Base-by-base conservation (phyloP, 345 rosid species). In the Hypericum perforatum region DNA sequence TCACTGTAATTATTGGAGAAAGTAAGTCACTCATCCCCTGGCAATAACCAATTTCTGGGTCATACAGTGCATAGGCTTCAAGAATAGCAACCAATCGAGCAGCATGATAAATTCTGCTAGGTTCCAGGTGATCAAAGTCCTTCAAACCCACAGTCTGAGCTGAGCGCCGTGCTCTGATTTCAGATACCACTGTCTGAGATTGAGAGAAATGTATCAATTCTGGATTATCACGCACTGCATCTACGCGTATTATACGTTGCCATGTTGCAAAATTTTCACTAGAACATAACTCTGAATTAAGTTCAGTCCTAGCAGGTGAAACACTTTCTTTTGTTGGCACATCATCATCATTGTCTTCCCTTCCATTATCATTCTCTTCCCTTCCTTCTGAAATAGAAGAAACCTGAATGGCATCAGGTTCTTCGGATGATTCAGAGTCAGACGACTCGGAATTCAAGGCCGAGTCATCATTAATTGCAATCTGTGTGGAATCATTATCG, bases 11-110 rank as follows among this genome's bases (percentile, higher is more conserved):
- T 68, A 94, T 80, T 13, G 99, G 99, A 58, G 97, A 82, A 46
- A 94, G 97, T 40, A 94, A 76, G 65, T 89, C 97, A 38, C 97
- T 89, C 99, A 94, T 94, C 49, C 99, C 99, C 72, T 94, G 99
- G 73, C 99, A 94, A 58, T 94, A 94, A 36, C 99, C 99, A 49
- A 84, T 89, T 63, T 92, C 95, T 37, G 91, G 79, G 73, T 92
- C 97, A 50, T 85, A 75, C 16, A 89, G 64, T 2, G 95, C 85
- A 55, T 94, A 94, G 38, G 99, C 97, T 76, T 94, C 99, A 7
- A 94, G 95, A 64, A 94, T 75, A 56, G 97, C 80, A 51, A 86
- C 97, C 42, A 94, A 68, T 38, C 99, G 68, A 11, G 99, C 87
- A n/a, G 99, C 95, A 60, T 89, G 99, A 68, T 78, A 86, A 47